phyloP scores from a whole-genome alignment of 2,329 filamentous ascomycete species.

The Pezicula neosporulosa region DNA sequence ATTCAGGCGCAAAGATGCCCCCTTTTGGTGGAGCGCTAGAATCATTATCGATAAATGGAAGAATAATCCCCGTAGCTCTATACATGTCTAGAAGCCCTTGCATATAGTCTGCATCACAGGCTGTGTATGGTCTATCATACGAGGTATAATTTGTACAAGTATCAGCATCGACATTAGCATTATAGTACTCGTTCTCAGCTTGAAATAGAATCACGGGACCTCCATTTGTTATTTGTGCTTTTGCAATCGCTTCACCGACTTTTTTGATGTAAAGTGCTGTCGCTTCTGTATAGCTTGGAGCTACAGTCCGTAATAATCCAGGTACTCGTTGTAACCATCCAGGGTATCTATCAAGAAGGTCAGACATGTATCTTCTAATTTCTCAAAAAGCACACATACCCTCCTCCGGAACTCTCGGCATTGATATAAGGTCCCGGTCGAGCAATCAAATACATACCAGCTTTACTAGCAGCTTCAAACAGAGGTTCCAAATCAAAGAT shows the following conservation, averaged over 20 bases:
- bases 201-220: constrained; percentile 73
- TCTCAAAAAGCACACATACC: constrained; percentile 40
- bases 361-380: not conserved
- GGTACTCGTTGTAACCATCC: constrained; percentile 70
- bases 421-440: constrained; percentile 73
- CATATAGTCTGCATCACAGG: constrained; percentile 65
- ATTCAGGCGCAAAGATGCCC: constrained; percentile 8
- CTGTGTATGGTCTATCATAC: constrained; percentile 23
- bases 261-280: constrained; percentile 62
- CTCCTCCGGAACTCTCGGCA: constrained; percentile 70
- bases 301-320: constrained; percentile 57
- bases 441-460: constrained; percentile 72
- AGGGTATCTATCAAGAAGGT: constrained; percentile 33
- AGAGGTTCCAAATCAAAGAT: constrained; percentile 71
- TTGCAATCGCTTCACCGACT: constrained; percentile 62
- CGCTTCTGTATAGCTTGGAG: constrained; percentile 56
- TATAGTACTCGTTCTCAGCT: constrained; percentile 75
- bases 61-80: constrained; percentile 61
- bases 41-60: constrained; percentile 74
- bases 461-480: constrained; percentile 67
- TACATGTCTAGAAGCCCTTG: constrained; percentile 64
- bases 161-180: not conserved
- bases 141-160: not conserved
- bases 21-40: constrained; percentile 29
- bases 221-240: constrained; percentile 75